Evolutionary conservation across 148 eudicot species (phyloP), one percentile per base, ranked within the genome.

Genomic region (Simmondsia chinensis): DNA sequence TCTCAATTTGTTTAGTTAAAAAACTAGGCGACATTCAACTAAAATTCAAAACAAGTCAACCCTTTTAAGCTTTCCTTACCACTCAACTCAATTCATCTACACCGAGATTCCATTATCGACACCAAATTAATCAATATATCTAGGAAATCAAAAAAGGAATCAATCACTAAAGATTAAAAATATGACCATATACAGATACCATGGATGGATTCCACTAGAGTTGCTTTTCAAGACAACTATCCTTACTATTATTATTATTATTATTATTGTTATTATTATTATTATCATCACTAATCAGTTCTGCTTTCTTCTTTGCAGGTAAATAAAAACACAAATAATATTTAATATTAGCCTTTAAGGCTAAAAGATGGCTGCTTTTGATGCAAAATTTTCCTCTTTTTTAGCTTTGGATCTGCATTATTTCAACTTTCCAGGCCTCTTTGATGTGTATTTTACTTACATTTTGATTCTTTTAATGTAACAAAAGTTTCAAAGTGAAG

Each of bases 241-340:
- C 1, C 7, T 9, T 19, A 1, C 10, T 3, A 4, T 7, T 0
- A 20, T 13, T 2, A 10, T 6, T 32, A n/a, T 23, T 22, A 10
- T 32, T 33, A 31, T 9, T 25, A 7, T 15, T 9, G 1, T 2
- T 23, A 15, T 1, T 28, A 5, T 5, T 9, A 28, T 5, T 55
- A 3, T 12, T 32, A 24, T 17, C 6, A 1, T 11, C n/a, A 9
- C 31, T 23, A 14, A 23, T 34, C 3, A 20, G 9, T 3, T 9
- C 7, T 32, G 5, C 22, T 19, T 41, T 2, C 40, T 29, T 46
- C 26, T 11, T n/a, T n/a, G 51, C 68, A 63, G 68, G 68, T 55
- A 63, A 63, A 50, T 55, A 48, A 55, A 47, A 9, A 38, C 39
- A 19, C 33, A 19, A 39, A 38, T 38, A 45, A 53, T 61, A 18